Percentiles rank a stretch among this genome's conserved stretches.
Evolutionary conservation across 768 basidiomycete genomes (phyloP).

Genomic region (Boletus coccyginus): DNA sequence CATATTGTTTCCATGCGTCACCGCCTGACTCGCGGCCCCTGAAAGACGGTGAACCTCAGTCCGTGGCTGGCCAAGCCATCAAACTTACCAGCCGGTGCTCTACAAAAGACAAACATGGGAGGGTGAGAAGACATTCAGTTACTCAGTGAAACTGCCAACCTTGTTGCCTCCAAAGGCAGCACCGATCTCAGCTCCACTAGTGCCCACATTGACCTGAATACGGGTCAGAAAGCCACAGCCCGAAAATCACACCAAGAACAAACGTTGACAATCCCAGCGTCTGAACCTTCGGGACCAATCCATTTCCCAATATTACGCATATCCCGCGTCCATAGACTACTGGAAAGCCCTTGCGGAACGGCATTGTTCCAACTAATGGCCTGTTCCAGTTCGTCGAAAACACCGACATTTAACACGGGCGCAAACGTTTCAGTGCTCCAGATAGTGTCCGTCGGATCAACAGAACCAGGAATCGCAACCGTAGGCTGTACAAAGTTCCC

Average conservation of each 20-base stretch:
- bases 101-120: slow-evolving; percentile 29
- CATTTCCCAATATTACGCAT: slow-evolving; percentile 83
- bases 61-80: slow-evolving; percentile 5
- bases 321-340: slow-evolving; percentile 88
- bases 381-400: slow-evolving; percentile 84
- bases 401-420: slow-evolving; percentile 81
- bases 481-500: slow-evolving; percentile 93
- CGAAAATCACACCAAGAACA: slow-evolving; percentile 24
- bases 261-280: slow-evolving; percentile 91
- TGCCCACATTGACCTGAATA: slow-evolving; percentile 60
- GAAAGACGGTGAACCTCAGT: slow-evolving; percentile 20
- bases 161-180: slow-evolving; percentile 96
- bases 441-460: slow-evolving; percentile 50
- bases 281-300: slow-evolving; percentile 87
- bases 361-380: slow-evolving; percentile 90
- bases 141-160: slow-evolving; percentile 38
- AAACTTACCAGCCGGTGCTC: slow-evolving; percentile 79
- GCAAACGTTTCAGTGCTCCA: slow-evolving; percentile 87
- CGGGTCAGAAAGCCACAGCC: slow-evolving; percentile 2
- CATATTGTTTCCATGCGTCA: slow-evolving; percentile 98
- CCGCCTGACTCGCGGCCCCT: slow-evolving; percentile 97
- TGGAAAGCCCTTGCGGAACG: slow-evolving; percentile 89
- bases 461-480: slow-evolving; percentile 65
- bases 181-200: slow-evolving; percentile 71
- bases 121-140: slow-evolving; percentile 13